Conservation (phyloP, 164 flowering plant genomes). For the Akebia trifoliata region DNA sequence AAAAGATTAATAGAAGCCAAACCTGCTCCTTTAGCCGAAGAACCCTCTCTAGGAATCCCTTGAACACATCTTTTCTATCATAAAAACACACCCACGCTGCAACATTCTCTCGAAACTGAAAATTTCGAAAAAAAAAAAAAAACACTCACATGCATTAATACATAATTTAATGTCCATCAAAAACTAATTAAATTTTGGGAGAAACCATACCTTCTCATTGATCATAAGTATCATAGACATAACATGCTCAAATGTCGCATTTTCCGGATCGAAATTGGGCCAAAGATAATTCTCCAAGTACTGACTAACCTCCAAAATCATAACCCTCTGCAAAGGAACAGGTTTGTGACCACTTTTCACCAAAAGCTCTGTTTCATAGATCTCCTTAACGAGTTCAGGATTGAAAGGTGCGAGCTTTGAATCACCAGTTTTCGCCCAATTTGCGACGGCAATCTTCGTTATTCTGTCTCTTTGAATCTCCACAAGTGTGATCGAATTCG, state of each 20-base stretch:
- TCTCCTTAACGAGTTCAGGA: conserved; percentile 70
- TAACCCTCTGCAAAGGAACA: conserved; percentile 86
- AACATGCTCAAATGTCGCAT: conserved; percentile 83
- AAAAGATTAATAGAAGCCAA: conserved; percentile 4
- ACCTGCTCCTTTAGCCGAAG: conserved; percentile 75
- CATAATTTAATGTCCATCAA: not conserved
- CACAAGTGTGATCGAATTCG: conserved; percentile 62
- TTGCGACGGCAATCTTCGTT: conserved; percentile 68
- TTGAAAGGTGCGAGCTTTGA: conserved; percentile 33
- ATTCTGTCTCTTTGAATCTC: conserved; percentile 80
- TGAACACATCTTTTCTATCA: conserved; percentile 65
- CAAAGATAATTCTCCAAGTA: conserved; percentile 91
- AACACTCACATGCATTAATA: not conserved
- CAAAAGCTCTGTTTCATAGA: conserved; percentile 68
- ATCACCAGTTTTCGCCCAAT: conserved; percentile 56
- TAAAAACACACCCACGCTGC: conserved; percentile 90
- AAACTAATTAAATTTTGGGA: not conserved
- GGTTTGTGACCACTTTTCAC: conserved; percentile 57
- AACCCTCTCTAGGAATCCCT: conserved; percentile 72
- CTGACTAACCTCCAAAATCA: conserved; percentile 94
- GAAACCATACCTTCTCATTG: conserved; percentile 73
- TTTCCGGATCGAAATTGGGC: conserved; percentile 80
- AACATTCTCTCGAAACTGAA: conserved; percentile 95
- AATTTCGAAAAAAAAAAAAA: conserved; percentile 3
- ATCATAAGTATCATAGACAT: conserved; percentile 97